These are phyloP conservation scores for Priceomyces carsonii DNA, from an alignment of 805 yeast species.

Conservation along the genomic window DNA sequence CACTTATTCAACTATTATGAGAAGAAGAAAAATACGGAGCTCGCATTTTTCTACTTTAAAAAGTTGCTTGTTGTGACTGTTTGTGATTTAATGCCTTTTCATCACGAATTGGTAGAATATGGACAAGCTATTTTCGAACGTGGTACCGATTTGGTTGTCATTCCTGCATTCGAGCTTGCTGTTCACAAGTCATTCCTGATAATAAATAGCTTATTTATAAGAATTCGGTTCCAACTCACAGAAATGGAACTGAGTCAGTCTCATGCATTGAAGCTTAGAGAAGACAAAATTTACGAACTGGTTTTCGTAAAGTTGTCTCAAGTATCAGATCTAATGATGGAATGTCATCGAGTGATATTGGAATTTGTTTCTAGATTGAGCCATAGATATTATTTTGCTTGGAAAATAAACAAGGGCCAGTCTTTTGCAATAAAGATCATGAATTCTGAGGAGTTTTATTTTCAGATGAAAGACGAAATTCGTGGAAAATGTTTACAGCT, in stretches of 20 bases:
- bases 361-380: constrained; percentile 12
- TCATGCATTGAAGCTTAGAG: constrained; percentile 7
- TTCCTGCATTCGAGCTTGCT: constrained; percentile 18
- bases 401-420: constrained; percentile 24
- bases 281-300: constrained; percentile 8
- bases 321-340: constrained; percentile 10
- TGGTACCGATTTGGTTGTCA: constrained; percentile 18
- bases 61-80: constrained; percentile 21
- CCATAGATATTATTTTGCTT: constrained; percentile 29
- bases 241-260: neutral
- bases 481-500: constrained; percentile 11
- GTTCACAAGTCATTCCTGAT: constrained; percentile 18
- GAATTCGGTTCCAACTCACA: constrained; percentile 7
- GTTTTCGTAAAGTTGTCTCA: constrained; percentile 10
- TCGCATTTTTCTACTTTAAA: constrained; percentile 27
- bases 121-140: constrained; percentile 10
- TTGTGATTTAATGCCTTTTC: constrained; percentile 21
- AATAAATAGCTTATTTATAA: constrained; percentile 5
- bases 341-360: constrained; percentile 12
- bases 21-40: constrained; percentile 16
- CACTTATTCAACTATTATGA: constrained; percentile 30
- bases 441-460: constrained; percentile 7
- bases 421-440: constrained; percentile 5
- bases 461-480: constrained; percentile 7
- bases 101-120: constrained; percentile 14